A percentile compares a stretch with the other conserved stretches of the same genome.
Conservation (phyloP, 768 basidiomycete species). For the Hygrocybe punicea region DNA sequence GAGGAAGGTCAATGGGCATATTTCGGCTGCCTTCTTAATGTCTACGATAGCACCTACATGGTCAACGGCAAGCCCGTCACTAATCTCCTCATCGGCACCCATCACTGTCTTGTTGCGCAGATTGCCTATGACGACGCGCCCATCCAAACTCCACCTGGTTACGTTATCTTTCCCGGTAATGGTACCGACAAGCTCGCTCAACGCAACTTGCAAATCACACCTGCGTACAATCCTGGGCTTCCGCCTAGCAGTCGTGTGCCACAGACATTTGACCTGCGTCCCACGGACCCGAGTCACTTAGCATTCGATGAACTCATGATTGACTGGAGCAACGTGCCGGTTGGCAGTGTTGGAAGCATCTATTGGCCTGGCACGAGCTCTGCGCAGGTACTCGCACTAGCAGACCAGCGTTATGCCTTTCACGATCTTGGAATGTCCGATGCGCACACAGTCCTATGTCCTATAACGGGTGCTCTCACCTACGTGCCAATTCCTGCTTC, state of each 20-base stretch:
- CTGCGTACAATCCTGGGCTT: neutral
- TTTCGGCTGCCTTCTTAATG: neutral
- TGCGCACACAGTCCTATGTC: neutral
- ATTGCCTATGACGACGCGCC: neutral
- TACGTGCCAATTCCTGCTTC: neutral
- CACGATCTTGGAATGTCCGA: neutral
- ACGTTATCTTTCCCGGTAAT: too few relatives aligned
- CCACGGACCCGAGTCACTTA: neutral
- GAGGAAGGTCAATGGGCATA: neutral
- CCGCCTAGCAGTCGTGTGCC: neutral
- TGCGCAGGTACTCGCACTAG: neutral
- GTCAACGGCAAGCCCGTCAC: neutral
- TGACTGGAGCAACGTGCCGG: neutral
- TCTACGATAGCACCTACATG: neutral
- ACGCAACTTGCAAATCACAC: neutral
- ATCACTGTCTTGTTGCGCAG: constrained; percentile 1
- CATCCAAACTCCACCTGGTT: neutral
- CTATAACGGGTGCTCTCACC: neutral
- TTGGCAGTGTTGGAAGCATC: neutral
- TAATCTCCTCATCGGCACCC: neutral
- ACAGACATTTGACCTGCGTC: neutral
- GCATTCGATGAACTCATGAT: constrained; percentile 1
- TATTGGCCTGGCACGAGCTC: neutral
- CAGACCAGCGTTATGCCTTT: neutral
- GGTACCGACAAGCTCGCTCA: neutral